phyloP scores from a whole-genome alignment of 2,329 filamentous ascomycete genomes.

The Fusarium chlamydosporum region DNA sequence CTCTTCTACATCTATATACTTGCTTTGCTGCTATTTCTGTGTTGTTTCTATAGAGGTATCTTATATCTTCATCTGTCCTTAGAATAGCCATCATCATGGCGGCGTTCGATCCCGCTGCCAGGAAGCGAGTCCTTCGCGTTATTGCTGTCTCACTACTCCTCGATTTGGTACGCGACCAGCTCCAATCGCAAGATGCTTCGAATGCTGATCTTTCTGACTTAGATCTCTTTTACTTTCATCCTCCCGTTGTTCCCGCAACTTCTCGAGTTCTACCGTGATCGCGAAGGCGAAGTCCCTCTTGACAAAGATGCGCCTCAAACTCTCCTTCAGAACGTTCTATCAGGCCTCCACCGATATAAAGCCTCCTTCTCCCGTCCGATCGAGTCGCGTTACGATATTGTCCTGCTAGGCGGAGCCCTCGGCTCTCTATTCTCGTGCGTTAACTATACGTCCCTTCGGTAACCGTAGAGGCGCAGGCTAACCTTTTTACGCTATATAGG shows the following conservation, averaged over 20 bases:
- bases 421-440: conserved; percentile 86
- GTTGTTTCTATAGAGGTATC: neutral
- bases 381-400: conserved; percentile 96
- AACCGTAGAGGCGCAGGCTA: conserved; percentile 5
- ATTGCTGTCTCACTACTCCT: conserved; percentile 90
- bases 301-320: conserved; percentile 67
- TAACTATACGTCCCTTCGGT: neutral
- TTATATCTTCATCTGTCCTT: conserved; percentile 9
- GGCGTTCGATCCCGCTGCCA: conserved; percentile 66
- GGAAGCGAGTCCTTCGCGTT: conserved; percentile 87
- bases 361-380: conserved; percentile 92
- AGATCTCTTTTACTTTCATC: conserved; percentile 99
- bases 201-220: conserved; percentile 16
- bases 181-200: neutral
- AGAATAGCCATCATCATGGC: conserved; percentile 59
- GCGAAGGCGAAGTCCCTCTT: conserved; percentile 72
- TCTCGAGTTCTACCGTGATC: conserved; percentile 93
- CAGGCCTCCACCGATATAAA: conserved; percentile 94
- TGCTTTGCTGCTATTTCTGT: neutral
- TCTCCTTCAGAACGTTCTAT: conserved; percentile 82
- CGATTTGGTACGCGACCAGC: conserved; percentile 75
- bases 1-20: conserved; percentile 1
- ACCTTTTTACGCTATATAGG: conserved; percentile 58
- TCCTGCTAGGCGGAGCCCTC: conserved; percentile 91
- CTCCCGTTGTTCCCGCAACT: conserved; percentile 95